Evolutionary conservation across 139 green algal genomes (phyloP).

Genomic region (Medakamo hakoo): DNA sequence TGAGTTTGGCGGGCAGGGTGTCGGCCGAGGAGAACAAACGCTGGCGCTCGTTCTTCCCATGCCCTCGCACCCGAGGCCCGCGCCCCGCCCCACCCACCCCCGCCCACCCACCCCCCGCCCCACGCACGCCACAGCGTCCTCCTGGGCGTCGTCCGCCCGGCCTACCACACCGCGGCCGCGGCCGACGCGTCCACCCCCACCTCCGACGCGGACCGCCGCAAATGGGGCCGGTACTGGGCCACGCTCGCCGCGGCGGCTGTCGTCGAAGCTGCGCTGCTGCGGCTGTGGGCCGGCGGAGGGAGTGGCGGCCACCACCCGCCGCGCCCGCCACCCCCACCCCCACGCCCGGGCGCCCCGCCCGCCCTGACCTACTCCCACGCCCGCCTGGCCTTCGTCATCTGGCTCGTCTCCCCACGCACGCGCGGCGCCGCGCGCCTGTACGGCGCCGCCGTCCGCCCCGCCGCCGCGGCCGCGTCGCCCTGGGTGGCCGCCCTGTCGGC

Average conservation of each 20-base stretch:
- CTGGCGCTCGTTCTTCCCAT: not conserved
- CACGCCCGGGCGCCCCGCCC: no score
- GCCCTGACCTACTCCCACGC: not conserved
- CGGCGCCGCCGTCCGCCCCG: not conserved
- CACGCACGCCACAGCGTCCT: no score
- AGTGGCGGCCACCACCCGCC: no score
- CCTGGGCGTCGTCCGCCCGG: not conserved
- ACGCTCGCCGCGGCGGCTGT: not conserved
- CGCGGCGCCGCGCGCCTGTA: not conserved
- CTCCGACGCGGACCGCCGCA: not conserved
- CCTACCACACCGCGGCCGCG: not conserved
- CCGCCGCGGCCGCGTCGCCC: no score
- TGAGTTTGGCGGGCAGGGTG: not conserved
- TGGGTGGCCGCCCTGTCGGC: no score
- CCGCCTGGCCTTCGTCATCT: not conserved
- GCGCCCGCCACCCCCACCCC: no score
- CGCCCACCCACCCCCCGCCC: no score
- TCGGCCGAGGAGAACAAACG: not conserved
- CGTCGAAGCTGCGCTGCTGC: not conserved
- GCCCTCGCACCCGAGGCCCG: no score
- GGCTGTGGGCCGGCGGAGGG: no score
- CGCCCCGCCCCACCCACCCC: no score
- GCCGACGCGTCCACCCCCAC: not conserved
- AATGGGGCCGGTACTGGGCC: not conserved
- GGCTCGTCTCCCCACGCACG: not conserved